phyloP scores from a whole-genome alignment of 2,329 filamentous ascomycete genomes.

The Aspergillus jensenii region DNA sequence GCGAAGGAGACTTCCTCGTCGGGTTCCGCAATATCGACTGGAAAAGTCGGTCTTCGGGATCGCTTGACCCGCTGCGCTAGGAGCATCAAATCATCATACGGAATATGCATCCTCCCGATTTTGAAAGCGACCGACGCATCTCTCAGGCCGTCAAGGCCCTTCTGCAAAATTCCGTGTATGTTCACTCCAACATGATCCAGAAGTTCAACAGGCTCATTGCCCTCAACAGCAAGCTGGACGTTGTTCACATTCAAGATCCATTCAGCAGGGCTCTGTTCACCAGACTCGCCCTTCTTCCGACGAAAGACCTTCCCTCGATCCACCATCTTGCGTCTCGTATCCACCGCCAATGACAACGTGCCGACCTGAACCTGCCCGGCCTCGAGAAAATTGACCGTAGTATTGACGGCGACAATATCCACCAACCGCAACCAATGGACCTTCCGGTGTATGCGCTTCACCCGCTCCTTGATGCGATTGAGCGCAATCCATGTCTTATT shows the following conservation, averaged over 20 bases:
- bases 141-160: constrained; percentile 78
- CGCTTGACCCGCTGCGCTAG: constrained; percentile 34
- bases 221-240: constrained; percentile 83
- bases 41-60: constrained; percentile 35
- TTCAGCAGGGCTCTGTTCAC: constrained; percentile 75
- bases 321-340: constrained; percentile 87
- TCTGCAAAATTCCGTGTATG: constrained; percentile 85
- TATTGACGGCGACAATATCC: constrained; percentile 81
- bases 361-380: constrained; percentile 85
- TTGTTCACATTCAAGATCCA: constrained; percentile 89
- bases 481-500: constrained; percentile 80
- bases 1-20: constrained; percentile 64
- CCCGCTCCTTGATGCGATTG: constrained; percentile 74
- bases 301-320: constrained; percentile 88
- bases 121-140: constrained; percentile 91
- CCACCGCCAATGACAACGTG: constrained; percentile 79
- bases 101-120: constrained; percentile 83
- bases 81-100: constrained; percentile 77
- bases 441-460: constrained; percentile 82
- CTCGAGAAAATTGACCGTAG: constrained; percentile 72
- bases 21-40: constrained; percentile 42
- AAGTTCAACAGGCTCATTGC: constrained; percentile 79
- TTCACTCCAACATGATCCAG: constrained; percentile 86
- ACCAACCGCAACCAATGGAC: constrained; percentile 88
- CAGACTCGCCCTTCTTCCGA: constrained; percentile 65